A percentile compares a stretch with the other conserved stretches of the same genome.
phyloP scores from a whole-genome alignment of 208 protist species.

The Naegleria gruberi region DNA sequence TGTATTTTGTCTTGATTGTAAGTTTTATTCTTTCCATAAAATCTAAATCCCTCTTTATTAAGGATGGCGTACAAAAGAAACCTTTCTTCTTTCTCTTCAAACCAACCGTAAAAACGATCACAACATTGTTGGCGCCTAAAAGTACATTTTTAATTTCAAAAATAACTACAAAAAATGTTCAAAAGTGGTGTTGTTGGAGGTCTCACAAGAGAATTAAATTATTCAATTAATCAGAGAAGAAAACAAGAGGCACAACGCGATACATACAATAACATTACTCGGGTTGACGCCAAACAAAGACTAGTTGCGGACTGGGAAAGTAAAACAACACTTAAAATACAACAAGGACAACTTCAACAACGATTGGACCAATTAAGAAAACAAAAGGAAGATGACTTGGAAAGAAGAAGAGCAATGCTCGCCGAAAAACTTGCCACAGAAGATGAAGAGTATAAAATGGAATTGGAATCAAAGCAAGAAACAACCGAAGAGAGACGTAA shows the following conservation, averaged over 20 bases:
- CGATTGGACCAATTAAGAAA: neutral
- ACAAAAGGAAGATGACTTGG: neutral
- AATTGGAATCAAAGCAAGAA: slow-evolving; percentile 8
- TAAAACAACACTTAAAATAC: neutral
- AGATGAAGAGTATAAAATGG: neutral
- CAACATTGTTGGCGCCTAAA: too few species aligned
- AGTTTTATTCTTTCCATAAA: too few species aligned
- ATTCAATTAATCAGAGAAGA: slow-evolving; percentile 2
- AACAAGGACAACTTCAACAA: neutral
- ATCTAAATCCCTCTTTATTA: too few species aligned
- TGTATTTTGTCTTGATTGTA: too few species aligned
- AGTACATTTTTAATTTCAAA: neutral
- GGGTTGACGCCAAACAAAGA: neutral
- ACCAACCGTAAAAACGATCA: too few species aligned
- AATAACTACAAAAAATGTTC: neutral
- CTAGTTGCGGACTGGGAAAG: neutral
- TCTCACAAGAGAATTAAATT: neutral
- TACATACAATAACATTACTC: neutral
- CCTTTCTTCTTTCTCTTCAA: neutral
- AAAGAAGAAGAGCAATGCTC: neutral
- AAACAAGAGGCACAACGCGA: neutral
- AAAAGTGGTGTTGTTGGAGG: too few species aligned
- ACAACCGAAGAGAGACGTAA: neutral
- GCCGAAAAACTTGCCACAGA: neutral
- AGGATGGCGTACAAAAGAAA: neutral